A percentile compares a stretch with the other conserved stretches of the same genome.
Evolutionary conservation across 2,329 filamentous ascomycete species (phyloP).

Genomic region (Ploettnerulaceae sp.): DNA sequence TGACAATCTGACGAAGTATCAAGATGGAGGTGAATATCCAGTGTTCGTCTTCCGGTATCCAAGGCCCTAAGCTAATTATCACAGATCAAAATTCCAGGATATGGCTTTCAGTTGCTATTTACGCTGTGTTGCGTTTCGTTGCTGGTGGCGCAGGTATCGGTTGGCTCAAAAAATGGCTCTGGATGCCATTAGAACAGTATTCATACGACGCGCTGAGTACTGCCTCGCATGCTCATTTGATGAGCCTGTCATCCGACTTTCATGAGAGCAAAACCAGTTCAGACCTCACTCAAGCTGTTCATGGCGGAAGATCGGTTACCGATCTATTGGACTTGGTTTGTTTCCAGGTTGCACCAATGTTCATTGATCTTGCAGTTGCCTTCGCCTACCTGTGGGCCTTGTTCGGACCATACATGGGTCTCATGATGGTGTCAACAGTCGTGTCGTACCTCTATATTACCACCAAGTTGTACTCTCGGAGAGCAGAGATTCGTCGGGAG

Average conservation of each 20-base stretch:
- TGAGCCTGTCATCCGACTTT: conserved; percentile 66
- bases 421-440: conserved; percentile 43
- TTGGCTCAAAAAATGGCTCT: conserved; percentile 46
- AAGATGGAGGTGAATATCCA: conserved; percentile 19
- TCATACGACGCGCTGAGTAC: conserved; percentile 54
- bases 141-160: conserved; percentile 47
- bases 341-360: conserved; percentile 56
- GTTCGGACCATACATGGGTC: conserved; percentile 57
- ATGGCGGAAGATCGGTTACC: conserved; percentile 56
- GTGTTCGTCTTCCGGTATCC: too few relatives aligned
- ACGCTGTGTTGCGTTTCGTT: conserved; percentile 45
- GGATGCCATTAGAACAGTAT: conserved; percentile 51
- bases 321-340: conserved; percentile 54
- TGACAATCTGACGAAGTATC: conserved; percentile 55
- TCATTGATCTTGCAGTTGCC: conserved; percentile 57
- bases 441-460: conserved; percentile 49
- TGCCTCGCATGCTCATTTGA: conserved; percentile 61
- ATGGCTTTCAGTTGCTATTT: conserved; percentile 49
- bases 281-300: conserved; percentile 59
- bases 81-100: conserved; percentile 36
- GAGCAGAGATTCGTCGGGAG: conserved; percentile 33
- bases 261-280: conserved; percentile 62
- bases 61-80: neutral
- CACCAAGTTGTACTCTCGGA: conserved; percentile 34
- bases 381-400: conserved; percentile 55